Evolutionary conservation across 2,329 filamentous ascomycete genomes (phyloP).

Genomic region (Calonectria naviculata): DNA sequence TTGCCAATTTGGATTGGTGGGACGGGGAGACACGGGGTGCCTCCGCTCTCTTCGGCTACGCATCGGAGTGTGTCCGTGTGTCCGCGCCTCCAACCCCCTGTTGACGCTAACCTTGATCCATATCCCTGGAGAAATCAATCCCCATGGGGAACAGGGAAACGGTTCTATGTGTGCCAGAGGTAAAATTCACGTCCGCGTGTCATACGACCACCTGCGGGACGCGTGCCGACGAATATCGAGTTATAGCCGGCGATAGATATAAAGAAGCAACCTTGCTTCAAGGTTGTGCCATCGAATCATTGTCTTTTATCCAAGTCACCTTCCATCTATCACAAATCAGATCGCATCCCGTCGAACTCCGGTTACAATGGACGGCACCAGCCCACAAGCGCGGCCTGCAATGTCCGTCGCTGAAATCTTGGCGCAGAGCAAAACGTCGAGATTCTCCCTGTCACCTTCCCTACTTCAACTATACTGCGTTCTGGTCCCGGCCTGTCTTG

Average conservation of each 20-base stretch:
- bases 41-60: neutral
- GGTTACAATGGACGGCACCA: conserved; percentile 7
- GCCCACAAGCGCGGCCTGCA: conserved; percentile 1
- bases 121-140: neutral
- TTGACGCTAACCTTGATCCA: neutral
- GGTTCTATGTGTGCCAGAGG: neutral
- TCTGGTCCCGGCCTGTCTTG: conserved; percentile 27
- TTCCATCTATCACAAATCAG: neutral
- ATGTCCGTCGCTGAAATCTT: conserved; percentile 26
- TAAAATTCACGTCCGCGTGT: neutral
- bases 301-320: neutral
- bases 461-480: conserved; percentile 24
- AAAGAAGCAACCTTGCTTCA: neutral
- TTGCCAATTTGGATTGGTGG: neutral
- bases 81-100: conserved; percentile 7
- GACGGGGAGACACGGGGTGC: neutral
- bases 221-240: neutral
- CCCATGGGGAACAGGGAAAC: conserved; percentile 14
- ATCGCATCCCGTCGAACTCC: neutral
- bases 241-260: neutral
- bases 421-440: conserved; percentile 18
- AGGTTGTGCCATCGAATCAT: neutral
- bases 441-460: conserved; percentile 13
- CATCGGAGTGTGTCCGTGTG: conserved; percentile 1
- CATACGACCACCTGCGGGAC: neutral